Base-by-base conservation (phyloP, 1,284 basidiomycete genomes). In the Lentinula novae-zelandiae region DNA sequence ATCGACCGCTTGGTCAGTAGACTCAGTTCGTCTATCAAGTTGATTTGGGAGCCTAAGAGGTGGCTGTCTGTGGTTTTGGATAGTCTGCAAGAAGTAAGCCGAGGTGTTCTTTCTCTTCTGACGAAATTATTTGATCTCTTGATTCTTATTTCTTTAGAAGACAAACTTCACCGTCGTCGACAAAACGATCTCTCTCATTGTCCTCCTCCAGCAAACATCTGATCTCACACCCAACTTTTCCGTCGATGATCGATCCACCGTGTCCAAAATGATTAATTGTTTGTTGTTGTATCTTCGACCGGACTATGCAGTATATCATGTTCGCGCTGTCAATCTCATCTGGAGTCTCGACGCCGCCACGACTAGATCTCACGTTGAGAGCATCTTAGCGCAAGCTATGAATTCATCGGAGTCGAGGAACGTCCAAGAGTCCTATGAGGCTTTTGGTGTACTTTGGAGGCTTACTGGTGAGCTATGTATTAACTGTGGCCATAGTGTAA, bases 361-460 rank as follows among this genome's bases (percentile, higher is more conserved):
- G 20, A 76, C 84, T 10, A 84, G 87, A 33, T 80, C 82, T 38
- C 82, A 91, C 68, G 82, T 95, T 10, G 92, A 95, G 69, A 86
- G 90, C 2, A 87, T 92, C 54, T 74, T 95, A 48, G 83, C 92
- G 0, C 83, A 87, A 61, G 82, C 78, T n/a, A 81, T 95, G 73
- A 81, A 81, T 10, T 81, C 84, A 8, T 70, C 78, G 0, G 78
- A 84, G 51, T 73, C 76, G 17, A 67, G 67, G n/a, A 78, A 80
- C 58, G 73, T 81, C 10, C 77, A 82, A 56, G 83, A 85, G 34
- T 84, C 89, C 0, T 92, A 90, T 70, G 90, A 95, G 65, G 92
- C 91, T 0, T 97, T 99, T 71, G 95, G 96, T 1, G 87, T 94
- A 1, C 77, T 98, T 5, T 99, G 96, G 96, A 83, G 94, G 61